phyloP scores from a whole-genome alignment of 1,284 basidiomycete species.

The Ustilago vetiveriae region DNA sequence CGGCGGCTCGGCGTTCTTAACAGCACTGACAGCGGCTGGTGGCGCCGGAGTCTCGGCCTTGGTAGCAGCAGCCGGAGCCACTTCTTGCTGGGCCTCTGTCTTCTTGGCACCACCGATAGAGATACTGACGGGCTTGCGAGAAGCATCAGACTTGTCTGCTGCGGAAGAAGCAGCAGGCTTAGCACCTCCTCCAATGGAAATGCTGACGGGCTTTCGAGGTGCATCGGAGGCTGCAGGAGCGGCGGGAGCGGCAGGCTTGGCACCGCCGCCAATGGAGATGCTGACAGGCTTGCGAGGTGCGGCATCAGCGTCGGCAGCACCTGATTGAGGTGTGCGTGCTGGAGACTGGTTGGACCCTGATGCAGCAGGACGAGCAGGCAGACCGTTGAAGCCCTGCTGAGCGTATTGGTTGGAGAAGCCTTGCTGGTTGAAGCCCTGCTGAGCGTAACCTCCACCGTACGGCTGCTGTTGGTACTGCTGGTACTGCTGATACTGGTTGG shows the following conservation, averaged over 20 bases:
- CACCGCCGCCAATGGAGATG: conserved; percentile 64
- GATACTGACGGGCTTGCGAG: conserved; percentile 50
- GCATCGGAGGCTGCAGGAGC: conserved; percentile 23
- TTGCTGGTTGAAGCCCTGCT: conserved; percentile 42
- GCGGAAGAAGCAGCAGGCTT: conserved; percentile 33
- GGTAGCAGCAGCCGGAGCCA: conserved; percentile 23
- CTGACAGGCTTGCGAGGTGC: conserved; percentile 61
- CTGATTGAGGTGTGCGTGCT: conserved; percentile 14
- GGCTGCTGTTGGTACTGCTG: conserved; percentile 42
- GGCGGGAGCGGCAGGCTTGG: conserved; percentile 25
- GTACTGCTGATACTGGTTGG: conserved; percentile 39
- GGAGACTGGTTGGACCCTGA: conserved; percentile 39
- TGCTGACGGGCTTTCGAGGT: conserved; percentile 51
- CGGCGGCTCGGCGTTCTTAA: conserved; percentile 44
- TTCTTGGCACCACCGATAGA: conserved; percentile 60
- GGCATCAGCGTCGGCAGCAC: conserved; percentile 21
- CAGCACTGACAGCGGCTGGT: conserved; percentile 42
- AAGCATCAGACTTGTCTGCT: conserved; percentile 32
- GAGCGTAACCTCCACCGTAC: conserved; percentile 42
- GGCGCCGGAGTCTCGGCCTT: conserved; percentile 31
- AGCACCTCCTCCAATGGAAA: conserved; percentile 61
- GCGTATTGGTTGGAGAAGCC: conserved; percentile 40
- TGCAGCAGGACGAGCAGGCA: conserved; percentile 47
- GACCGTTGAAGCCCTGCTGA: conserved; percentile 37
- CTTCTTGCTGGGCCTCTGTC: conserved; percentile 24